Percentiles rank a stretch among this genome's conserved stretches.
phyloP scores from a whole-genome alignment of 306 rosid species.

The Cucurbita ficifolia region DNA sequence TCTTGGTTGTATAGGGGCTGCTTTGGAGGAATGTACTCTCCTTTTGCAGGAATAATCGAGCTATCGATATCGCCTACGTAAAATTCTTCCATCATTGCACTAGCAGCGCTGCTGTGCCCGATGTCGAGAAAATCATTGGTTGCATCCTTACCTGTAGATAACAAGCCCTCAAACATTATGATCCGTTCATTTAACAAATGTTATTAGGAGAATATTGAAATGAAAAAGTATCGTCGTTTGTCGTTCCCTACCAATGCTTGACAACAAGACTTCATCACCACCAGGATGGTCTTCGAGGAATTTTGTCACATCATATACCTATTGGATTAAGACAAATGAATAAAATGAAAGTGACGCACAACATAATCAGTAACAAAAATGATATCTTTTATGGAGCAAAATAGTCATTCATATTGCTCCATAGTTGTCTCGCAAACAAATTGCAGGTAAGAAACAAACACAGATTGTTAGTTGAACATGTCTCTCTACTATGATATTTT shows the following conservation, averaged over 20 bases:
- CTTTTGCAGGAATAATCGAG: constrained; percentile 38
- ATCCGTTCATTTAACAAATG: background rate
- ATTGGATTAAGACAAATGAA: constrained; percentile 7
- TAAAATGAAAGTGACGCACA: constrained; percentile 1
- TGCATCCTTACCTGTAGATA: constrained; percentile 76
- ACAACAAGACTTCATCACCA: constrained; percentile 75
- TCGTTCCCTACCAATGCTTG: constrained; percentile 41
- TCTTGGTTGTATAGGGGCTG: constrained; percentile 65
- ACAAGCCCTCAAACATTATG: background rate
- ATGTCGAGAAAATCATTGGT: constrained; percentile 66
- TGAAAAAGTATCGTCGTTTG: background rate
- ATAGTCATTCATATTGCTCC: background rate
- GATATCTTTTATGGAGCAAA: background rate
- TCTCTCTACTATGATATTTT: too few species aligned
- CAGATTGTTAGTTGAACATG: too few species aligned
- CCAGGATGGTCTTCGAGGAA: constrained; percentile 99
- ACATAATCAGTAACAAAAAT: background rate
- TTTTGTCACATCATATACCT: constrained; percentile 83
- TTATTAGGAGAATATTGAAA: background rate
- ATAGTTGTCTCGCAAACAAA: background rate
- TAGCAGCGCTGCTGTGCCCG: constrained; percentile 74
- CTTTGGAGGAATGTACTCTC: constrained; percentile 52
- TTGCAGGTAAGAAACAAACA: background rate
- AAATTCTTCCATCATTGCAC: constrained; percentile 72
- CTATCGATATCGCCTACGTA: constrained; percentile 70